phyloP scores from a whole-genome alignment of 441 rosid species.

The Melastoma candidum region DNA sequence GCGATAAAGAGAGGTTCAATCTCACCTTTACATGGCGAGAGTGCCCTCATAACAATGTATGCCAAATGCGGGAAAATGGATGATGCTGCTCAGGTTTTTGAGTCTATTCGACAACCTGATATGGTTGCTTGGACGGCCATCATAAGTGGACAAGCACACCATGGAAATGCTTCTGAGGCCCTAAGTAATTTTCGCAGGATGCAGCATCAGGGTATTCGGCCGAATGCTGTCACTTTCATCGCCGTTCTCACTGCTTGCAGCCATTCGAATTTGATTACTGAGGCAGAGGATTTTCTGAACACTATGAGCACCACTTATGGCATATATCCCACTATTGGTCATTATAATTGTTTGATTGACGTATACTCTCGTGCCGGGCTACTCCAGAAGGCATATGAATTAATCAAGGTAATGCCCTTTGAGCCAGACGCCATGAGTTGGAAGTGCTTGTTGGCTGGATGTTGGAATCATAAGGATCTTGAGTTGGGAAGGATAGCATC shows the following conservation, averaged over 20 bases:
- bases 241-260: conserved; percentile 18
- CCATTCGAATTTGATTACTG: conserved; percentile 11
- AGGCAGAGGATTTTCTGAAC: conserved; percentile 15
- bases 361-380: conserved; percentile 48
- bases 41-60: conserved; percentile 15
- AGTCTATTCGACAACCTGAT: conserved; percentile 37
- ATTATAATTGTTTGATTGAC: conserved; percentile 47
- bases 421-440: conserved; percentile 47
- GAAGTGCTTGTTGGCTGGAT: conserved; percentile 53
- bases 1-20: conserved; percentile 13
- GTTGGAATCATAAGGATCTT: conserved; percentile 47
- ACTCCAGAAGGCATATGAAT: conserved; percentile 33
- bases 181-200: conserved; percentile 37
- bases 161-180: conserved; percentile 47
- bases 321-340: conserved; percentile 42
- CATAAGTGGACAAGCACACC: conserved; percentile 46
- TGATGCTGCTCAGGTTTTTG: conserved; percentile 33
- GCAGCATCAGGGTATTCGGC: conserved; percentile 27
- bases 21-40: conserved; percentile 15
- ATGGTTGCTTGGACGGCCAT: conserved; percentile 58
- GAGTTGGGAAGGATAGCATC: conserved; percentile 46
- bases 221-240: conserved; percentile 13
- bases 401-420: conserved; percentile 39
- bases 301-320: conserved; percentile 34
- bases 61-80: conserved; percentile 13